These are phyloP conservation scores for Kwoniella newhampshirensis DNA, from an alignment of 768 basidiomycete species.

Conservation along the genomic window DNA sequence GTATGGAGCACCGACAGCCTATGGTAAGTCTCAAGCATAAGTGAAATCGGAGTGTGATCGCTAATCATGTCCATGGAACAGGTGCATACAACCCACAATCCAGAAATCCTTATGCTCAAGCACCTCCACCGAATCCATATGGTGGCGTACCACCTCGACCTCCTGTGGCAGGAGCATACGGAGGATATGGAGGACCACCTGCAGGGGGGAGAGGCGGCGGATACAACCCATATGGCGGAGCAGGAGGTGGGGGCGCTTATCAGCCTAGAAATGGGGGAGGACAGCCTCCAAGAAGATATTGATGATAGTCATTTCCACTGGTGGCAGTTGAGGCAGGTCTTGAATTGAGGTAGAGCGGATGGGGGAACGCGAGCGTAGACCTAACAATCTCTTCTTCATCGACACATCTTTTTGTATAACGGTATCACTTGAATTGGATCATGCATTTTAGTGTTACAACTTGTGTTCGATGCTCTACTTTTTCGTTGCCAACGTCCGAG, in stretches of 20 bases:
- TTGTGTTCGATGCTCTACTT: background rate
- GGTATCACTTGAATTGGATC: too few relatives aligned
- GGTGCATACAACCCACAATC: too few relatives aligned
- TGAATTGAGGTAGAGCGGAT: too few relatives aligned
- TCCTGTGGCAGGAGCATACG: background rate
- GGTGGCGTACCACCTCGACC: background rate
- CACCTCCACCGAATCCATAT: constrained; percentile 3
- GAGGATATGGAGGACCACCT: constrained; percentile 12
- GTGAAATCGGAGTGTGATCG: too few relatives aligned
- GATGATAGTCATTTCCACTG: background rate
- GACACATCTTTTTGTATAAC: too few relatives aligned
- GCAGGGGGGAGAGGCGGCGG: constrained; percentile 7
- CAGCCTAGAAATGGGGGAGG: constrained; percentile 20
- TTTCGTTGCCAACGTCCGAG: background rate
- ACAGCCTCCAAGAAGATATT: background rate
- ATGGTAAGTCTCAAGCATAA: background rate
- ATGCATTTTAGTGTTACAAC: constrained; percentile 1
- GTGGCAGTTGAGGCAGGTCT: background rate
- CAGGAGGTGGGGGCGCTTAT: constrained; percentile 12
- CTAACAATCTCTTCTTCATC: too few relatives aligned
- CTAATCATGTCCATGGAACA: too few relatives aligned
- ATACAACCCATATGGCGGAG: constrained; percentile 22
- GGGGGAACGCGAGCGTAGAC: too few relatives aligned
- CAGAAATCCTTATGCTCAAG: constrained; percentile 5
- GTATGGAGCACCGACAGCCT: constrained; percentile 8